These are phyloP conservation scores for Lactarius pseudohatsudake DNA, from an alignment of 768 basidiomycete genomes.

Conservation along the genomic window DNA sequence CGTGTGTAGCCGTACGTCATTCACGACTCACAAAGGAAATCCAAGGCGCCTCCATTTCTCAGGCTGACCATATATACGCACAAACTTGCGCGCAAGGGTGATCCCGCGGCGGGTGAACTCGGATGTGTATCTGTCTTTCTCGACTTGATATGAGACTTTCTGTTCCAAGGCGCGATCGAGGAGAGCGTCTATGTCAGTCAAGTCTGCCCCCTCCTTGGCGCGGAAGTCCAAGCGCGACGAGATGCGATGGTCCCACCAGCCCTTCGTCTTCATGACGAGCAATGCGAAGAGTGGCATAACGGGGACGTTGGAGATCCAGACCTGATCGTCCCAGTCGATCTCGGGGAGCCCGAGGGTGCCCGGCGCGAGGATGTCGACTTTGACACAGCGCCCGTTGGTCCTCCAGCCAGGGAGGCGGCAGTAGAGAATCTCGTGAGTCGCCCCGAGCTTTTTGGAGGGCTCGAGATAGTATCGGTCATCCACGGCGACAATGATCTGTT, in stretches of 20 bases:
- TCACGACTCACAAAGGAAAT: not conserved
- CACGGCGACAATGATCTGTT: not conserved
- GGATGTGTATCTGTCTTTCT: not conserved
- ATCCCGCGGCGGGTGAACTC: not conserved
- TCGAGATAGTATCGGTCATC: slow-evolving; percentile 18
- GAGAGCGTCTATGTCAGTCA: slow-evolving; percentile 11
- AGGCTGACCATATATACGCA: not conserved
- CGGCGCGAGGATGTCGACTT: slow-evolving; percentile 20
- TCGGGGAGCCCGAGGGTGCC: slow-evolving; percentile 2
- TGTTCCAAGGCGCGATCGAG: not conserved
- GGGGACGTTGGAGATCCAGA: not conserved
- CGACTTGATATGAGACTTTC: not conserved
- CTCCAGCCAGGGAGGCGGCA: slow-evolving; percentile 17
- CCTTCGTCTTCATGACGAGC: slow-evolving; percentile 20
- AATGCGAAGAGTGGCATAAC: slow-evolving; percentile 19
- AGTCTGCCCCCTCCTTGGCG: not conserved
- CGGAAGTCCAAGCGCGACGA: not conserved
- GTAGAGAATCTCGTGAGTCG: not conserved
- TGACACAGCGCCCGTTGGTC: not conserved
- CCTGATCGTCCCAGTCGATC: not conserved
- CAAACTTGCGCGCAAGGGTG: not conserved
- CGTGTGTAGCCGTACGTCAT: not conserved
- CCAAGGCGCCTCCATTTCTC: not conserved
- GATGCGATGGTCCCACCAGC: slow-evolving; percentile 11
- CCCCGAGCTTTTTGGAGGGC: not conserved